Evolutionary conservation across 257 asterid genomes (phyloP), one percentile per base, ranked within the genome.

Genomic region (Marsdenia floribunda): DNA sequence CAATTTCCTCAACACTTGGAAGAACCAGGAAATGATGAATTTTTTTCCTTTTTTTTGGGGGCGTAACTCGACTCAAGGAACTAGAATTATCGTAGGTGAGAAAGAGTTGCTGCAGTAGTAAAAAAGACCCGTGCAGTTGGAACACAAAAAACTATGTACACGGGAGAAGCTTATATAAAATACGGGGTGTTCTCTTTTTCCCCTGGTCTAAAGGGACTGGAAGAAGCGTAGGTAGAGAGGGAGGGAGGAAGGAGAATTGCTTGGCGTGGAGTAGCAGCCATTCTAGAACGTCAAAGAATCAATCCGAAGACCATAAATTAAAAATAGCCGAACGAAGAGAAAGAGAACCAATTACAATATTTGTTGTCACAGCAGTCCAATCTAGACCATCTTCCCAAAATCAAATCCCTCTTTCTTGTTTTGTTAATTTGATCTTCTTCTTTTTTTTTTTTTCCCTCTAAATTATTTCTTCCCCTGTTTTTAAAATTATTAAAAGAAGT

Each of bases 231-330:
- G 59, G 1, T 24, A 22, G 47, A 4, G 2, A 11, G 10, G 49
- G 10, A 1, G n/a, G n/a, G n/a, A n/a, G n/a, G n/a, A n/a, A n/a
- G n/a, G n/a, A n/a, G n/a, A n/a, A n/a, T n/a, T 44, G 49, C 49
- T 44, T 44, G 49, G 49, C 8, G 49, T 0, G 49, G 49, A 42
- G 13, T 11, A 44, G 44, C 35, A 26, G 71, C 71, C 78, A 59
- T 13, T 73, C 82, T 54, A 66, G 81, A 78, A 38, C 55, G 80
- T 76, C 80, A 76, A 52, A 70, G 33, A 42, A 16, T 10, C 54
- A 9, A 9, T 46, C 50, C 26, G 29, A 40, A 46, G 69, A 3
- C 44, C 4, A 15, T 44, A 44, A 44, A 44, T 6, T 6, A 44
- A 44, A 44, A 10, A 44, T 44, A 11, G 49, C 49, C 49, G 49